Percentiles rank a stretch among this genome's conserved stretches.
Conservation (phyloP, 306 rosid genomes). For the Sicyos baderoa region DNA sequence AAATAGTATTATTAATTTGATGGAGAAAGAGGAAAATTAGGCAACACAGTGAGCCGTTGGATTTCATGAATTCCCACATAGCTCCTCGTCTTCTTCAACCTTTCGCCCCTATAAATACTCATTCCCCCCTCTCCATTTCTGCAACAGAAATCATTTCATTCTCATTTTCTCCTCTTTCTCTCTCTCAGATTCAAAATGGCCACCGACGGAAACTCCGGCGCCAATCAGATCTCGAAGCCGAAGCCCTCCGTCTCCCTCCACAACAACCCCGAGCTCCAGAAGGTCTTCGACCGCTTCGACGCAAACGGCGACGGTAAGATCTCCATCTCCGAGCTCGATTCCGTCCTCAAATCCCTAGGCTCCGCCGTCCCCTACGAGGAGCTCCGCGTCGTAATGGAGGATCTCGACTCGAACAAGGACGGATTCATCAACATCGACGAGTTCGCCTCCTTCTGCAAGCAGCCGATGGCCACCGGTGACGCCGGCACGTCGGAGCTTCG, state of each 20-base stretch:
- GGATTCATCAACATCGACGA: slow-evolving; percentile 63
- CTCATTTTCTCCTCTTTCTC: not conserved
- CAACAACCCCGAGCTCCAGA: slow-evolving; percentile 38
- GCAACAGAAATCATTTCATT: not conserved
- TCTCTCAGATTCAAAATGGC: slow-evolving; percentile 29
- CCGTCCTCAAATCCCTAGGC: slow-evolving; percentile 53
- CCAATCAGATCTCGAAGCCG: not conserved
- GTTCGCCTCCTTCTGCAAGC: slow-evolving; percentile 60
- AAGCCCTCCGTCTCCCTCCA: slow-evolving; percentile 31
- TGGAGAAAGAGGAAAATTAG: not conserved
- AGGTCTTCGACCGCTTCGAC: slow-evolving; percentile 71
- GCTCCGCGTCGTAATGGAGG: slow-evolving; percentile 57
- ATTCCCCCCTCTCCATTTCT: not conserved
- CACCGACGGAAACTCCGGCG: slow-evolving; percentile 3
- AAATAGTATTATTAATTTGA: not conserved
- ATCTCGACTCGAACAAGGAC: slow-evolving; percentile 67
- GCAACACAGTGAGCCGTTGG: not conserved
- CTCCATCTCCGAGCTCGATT: slow-evolving; percentile 58
- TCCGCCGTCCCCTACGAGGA: slow-evolving; percentile 33
- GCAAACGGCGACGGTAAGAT: slow-evolving; percentile 85
- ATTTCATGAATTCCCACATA: not conserved
- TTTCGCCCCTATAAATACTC: not conserved
- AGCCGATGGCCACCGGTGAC: slow-evolving; percentile 35
- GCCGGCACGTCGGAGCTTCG: slow-evolving; percentile 50
- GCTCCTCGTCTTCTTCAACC: not conserved